phyloP scores from a whole-genome alignment of 495 filamentous ascomycete species.

The Lentithecium fluviatile region DNA sequence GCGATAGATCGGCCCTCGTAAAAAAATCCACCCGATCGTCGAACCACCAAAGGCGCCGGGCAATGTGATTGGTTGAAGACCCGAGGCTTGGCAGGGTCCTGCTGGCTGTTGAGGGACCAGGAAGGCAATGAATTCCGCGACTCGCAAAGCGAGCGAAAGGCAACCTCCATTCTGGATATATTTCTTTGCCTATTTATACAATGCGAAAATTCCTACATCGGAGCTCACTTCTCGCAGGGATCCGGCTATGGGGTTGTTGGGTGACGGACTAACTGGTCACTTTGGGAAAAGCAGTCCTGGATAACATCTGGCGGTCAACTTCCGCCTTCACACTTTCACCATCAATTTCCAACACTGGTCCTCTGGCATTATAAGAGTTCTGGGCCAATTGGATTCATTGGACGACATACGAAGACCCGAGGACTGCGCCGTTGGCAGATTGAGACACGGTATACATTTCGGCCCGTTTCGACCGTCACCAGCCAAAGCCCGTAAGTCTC shows the following conservation, averaged over 20 bases:
- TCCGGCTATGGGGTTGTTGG: too few relatives aligned
- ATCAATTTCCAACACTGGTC: background rate
- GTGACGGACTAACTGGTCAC: slow-evolving; percentile 3
- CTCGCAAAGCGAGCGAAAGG: background rate
- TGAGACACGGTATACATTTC: too few relatives aligned
- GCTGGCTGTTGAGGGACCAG: background rate
- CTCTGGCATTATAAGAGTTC: background rate
- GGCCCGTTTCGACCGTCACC: too few relatives aligned
- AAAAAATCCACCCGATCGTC: slow-evolving; percentile 7
- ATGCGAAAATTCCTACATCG: too few relatives aligned
- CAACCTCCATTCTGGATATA: too few relatives aligned
- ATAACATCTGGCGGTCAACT: slow-evolving; percentile 11
- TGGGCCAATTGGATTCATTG: too few relatives aligned
- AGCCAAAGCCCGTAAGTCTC: too few relatives aligned
- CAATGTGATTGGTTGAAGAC: slow-evolving; percentile 13
- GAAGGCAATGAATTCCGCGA: slow-evolving; percentile 8
- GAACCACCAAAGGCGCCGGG: background rate
- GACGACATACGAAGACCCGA: too few relatives aligned
- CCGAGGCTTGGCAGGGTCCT: slow-evolving; percentile 29
- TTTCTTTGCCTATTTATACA: background rate
- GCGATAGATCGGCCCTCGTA: background rate
- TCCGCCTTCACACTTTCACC: slow-evolving; percentile 6
- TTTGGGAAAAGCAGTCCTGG: slow-evolving; percentile 28
- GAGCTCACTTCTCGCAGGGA: too few relatives aligned
- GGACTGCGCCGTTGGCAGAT: too few relatives aligned